Conservation (phyloP, 2,329 filamentous ascomycete genomes). For the Didymella arachidicola region DNA sequence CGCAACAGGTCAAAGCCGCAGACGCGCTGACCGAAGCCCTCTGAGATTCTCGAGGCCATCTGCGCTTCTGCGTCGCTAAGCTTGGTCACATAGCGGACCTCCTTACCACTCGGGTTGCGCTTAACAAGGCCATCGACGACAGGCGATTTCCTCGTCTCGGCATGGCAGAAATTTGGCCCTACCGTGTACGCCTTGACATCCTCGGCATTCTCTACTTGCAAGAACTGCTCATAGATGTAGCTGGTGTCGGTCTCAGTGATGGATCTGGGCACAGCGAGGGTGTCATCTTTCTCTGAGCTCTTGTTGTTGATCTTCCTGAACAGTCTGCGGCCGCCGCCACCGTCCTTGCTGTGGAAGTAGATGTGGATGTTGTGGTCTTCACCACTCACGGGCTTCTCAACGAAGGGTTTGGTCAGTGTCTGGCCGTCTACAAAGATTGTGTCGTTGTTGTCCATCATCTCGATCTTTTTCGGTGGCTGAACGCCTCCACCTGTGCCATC, state of each 20-base stretch:
- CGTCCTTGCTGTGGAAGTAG: slow-evolving; percentile 87
- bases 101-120: slow-evolving; percentile 96
- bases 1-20: slow-evolving; percentile 95
- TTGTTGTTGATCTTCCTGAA: slow-evolving; percentile 99
- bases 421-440: slow-evolving; percentile 86
- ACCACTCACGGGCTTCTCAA: slow-evolving; percentile 97
- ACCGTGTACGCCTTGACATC: slow-evolving; percentile 99
- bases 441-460: slow-evolving; percentile 89
- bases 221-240: slow-evolving; percentile 97
- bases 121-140: slow-evolving; percentile 96
- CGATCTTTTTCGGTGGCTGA: slow-evolving; percentile 70
- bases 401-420: slow-evolving; percentile 87
- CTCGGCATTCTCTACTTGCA: slow-evolving; percentile 95
- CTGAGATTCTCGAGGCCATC: slow-evolving; percentile 89
- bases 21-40: slow-evolving; percentile 90
- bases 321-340: slow-evolving; percentile 87
- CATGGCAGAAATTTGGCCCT: slow-evolving; percentile 89
- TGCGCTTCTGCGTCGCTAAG: slow-evolving; percentile 80
- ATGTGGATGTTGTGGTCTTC: slow-evolving; percentile 99
- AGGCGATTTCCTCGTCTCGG: slow-evolving; percentile 95
- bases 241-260: slow-evolving; percentile 82
- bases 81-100: slow-evolving; percentile 91
- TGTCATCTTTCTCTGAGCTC: slow-evolving; percentile 90
- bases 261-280: slow-evolving; percentile 77
- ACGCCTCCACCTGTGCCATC: slow-evolving; percentile 69